Conservation (phyloP, 768 basidiomycete species). For the Tylopilus intermedius region DNA sequence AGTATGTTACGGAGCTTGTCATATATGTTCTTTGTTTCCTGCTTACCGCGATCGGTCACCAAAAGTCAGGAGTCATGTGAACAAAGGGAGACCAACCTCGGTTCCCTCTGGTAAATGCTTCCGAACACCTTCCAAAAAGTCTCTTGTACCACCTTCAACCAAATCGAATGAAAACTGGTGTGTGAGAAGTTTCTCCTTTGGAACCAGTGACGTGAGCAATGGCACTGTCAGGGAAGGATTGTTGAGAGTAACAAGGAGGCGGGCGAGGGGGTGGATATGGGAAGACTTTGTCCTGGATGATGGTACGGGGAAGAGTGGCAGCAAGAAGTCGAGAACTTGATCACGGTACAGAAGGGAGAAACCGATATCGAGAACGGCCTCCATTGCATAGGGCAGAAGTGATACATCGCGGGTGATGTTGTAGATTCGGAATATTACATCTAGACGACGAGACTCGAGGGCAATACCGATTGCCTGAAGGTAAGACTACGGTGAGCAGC, state of each 20-base stretch:
- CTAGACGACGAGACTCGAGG: constrained; percentile 83
- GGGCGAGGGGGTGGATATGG: constrained; percentile 77
- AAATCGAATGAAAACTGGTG: constrained; percentile 97
- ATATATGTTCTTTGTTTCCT: constrained; percentile 61
- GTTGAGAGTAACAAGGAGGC: constrained; percentile 84
- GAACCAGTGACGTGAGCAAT: constrained; percentile 67
- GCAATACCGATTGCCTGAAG: constrained; percentile 89
- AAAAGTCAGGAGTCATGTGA: not conserved
- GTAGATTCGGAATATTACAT: constrained; percentile 79
- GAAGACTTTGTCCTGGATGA: constrained; percentile 66
- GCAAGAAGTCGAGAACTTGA: constrained; percentile 70
- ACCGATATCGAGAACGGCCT: constrained; percentile 84
- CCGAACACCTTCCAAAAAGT: constrained; percentile 78
- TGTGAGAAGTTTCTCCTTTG: constrained; percentile 68
- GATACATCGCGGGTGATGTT: constrained; percentile 66
- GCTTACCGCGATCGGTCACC: constrained; percentile 11
- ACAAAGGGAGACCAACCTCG: constrained; percentile 39
- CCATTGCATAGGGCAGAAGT: constrained; percentile 86
- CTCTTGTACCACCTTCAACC: constrained; percentile 89
- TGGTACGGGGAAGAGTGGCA: constrained; percentile 82
- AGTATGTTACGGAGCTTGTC: constrained; percentile 80
- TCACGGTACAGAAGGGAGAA: constrained; percentile 84
- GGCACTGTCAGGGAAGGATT: constrained; percentile 74
- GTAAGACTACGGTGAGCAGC: constrained; percentile 6
- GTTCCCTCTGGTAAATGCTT: constrained; percentile 64